Evolutionary conservation across 805 yeast species (phyloP), one percentile per base, ranked within the genome.

Genomic region (Metschnikowia aberdeeniae): DNA sequence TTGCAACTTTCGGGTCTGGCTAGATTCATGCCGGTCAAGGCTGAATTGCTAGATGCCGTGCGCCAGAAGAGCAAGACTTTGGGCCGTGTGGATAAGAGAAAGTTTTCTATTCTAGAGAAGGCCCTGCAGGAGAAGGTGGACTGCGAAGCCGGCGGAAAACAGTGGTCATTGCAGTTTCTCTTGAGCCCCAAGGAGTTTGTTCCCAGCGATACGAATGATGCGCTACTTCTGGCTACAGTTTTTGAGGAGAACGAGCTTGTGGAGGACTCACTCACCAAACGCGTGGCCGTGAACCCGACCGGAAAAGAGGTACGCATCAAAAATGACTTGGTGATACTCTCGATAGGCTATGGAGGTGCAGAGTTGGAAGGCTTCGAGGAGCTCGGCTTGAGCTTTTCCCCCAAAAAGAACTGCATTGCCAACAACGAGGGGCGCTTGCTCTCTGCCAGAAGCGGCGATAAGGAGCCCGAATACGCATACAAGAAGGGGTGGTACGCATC

Each of bases 261-360:
- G 1, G 66, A 69, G 27, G 78, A 74, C 22, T 60, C 66, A 6
- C 56, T 63, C 7, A 3, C 55, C 5, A 42, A 44, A 2, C 60
- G 67, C 1, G 53, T 46, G 12, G 28, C 41, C 6, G 68, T 72
- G 14, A 53, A 49, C 8, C 64, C 74, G 1, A 73, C 78, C 0
- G 70, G 68, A 4, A 64, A 56, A 6, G 53, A 55, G 12, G 55
- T 55, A 2, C 50, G 57, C 1, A 61, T 74, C 28, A 60, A 72
- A 9, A 71, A 82, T 17, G 93, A 90, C 49, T 63, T 89, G 11
- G 82, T 86, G 0, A 83, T 93, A 36, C 70, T 86, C 5, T 84
- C 95, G 9, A 80, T 92, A 19, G 99, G 99, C 0, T 92, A 88
- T 67, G 74, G 77, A 53, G 89, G 95, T 1, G 61, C 67, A 8